Evolutionary conservation across 192 early-diverging fungal genomes (phyloP).

Genomic region (Rhizoclosmatium sp.): DNA sequence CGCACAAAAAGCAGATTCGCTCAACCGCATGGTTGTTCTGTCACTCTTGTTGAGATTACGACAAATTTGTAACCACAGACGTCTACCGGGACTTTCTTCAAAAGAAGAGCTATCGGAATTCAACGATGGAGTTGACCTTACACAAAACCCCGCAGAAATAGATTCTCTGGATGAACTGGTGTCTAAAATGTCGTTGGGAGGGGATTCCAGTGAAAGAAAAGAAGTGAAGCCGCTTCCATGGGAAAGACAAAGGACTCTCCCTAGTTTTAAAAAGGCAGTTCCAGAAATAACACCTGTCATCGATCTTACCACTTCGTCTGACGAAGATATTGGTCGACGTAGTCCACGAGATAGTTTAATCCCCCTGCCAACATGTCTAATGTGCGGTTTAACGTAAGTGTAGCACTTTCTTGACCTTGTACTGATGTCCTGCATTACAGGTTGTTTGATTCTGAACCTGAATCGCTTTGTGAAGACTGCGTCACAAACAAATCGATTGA

Average conservation of each 20-base stretch:
- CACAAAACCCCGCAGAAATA: not conserved
- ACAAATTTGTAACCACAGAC: conserved; percentile 90
- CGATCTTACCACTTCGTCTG: not conserved
- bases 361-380: not conserved
- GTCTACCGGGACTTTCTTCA: conserved; percentile 76
- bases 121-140: no score
- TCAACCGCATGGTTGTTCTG: conserved; percentile 15
- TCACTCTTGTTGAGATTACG: conserved; percentile 76
- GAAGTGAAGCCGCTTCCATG: conserved; percentile 21
- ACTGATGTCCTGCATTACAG: not conserved
- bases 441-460: not conserved
- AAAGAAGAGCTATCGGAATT: not conserved
- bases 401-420: not conserved
- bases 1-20: not conserved
- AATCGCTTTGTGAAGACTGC: not conserved
- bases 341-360: not conserved
- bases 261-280: conserved; percentile 4
- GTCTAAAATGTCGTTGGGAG: not conserved
- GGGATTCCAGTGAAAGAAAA: conserved; percentile 46
- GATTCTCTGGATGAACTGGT: conserved; percentile 2
- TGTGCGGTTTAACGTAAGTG: not conserved
- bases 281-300: not conserved
- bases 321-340: not conserved
- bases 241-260: not conserved
- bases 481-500: not conserved